phyloP scores from a whole-genome alignment of 2,329 filamentous ascomycete species.

The Sarocladium brachiariae region DNA sequence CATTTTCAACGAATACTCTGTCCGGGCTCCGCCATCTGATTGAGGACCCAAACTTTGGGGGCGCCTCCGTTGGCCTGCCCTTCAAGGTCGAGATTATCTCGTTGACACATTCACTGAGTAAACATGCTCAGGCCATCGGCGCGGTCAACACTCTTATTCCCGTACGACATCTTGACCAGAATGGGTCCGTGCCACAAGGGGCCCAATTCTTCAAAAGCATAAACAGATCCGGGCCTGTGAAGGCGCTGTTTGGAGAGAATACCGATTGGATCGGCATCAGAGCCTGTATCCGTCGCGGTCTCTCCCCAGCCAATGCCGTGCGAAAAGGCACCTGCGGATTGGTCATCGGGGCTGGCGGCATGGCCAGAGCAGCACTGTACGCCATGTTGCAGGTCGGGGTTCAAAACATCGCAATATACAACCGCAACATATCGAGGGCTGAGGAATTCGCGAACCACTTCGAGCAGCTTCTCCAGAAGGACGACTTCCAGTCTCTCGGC shows the following conservation, averaged over 20 bases:
- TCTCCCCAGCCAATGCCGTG: conserved; percentile 65
- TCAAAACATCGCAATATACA: conserved; percentile 67
- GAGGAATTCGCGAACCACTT: conserved; percentile 64
- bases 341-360: conserved; percentile 62
- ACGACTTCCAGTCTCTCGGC: conserved; percentile 36
- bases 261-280: conserved; percentile 77
- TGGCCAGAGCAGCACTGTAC: conserved; percentile 73
- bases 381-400: conserved; percentile 73
- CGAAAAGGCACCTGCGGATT: conserved; percentile 48
- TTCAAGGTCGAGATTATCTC: conserved; percentile 70
- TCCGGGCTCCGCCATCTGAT: conserved; percentile 58
- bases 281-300: conserved; percentile 62
- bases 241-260: conserved; percentile 69
- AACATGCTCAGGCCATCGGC: conserved; percentile 67
- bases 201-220: conserved; percentile 42
- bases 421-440: conserved; percentile 62
- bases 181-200: conserved; percentile 50
- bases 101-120: conserved; percentile 61
- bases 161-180: conserved; percentile 51
- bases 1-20: conserved; percentile 55
- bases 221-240: conserved; percentile 58
- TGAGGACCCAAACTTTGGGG: conserved; percentile 61
- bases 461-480: conserved; percentile 43
- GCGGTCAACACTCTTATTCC: conserved; percentile 72
- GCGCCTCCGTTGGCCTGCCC: conserved; percentile 63